Conservation (phyloP, 2,329 filamentous ascomycete genomes). For the Zopfia rhizophila region DNA sequence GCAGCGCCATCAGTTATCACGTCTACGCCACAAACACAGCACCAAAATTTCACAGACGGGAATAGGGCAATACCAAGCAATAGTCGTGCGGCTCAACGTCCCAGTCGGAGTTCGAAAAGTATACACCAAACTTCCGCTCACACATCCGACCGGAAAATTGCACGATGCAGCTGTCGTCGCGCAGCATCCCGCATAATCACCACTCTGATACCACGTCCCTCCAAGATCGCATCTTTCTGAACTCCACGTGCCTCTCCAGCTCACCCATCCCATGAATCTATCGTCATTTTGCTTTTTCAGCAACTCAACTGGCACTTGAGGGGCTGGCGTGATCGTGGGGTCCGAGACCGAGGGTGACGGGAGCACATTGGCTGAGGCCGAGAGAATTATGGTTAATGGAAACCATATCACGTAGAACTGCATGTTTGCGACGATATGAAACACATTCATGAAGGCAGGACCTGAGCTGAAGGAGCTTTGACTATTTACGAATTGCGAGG, state of each 20-base stretch:
- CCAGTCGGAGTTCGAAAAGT: constrained; percentile 17
- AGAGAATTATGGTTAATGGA: too few species aligned
- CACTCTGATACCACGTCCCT: constrained; percentile 32
- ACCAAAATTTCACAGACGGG: too few species aligned
- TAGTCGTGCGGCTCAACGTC: constrained; percentile 9
- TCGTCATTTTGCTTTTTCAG: constrained; percentile 36
- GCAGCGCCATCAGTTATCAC: too few species aligned
- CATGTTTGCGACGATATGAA: too few species aligned
- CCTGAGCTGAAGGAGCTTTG: too few species aligned
- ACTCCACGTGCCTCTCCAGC: constrained; percentile 22
- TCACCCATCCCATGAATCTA: constrained; percentile 38
- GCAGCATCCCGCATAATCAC: constrained; percentile 34
- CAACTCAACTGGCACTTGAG: constrained; percentile 30
- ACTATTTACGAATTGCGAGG: too few species aligned
- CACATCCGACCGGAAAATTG: constrained; percentile 32
- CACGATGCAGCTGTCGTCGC: constrained; percentile 31
- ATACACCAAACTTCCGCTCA: constrained; percentile 35
- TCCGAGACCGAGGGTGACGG: constrained; percentile 26
- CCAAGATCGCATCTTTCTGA: constrained; percentile 28
- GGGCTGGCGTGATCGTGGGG: constrained; percentile 38
- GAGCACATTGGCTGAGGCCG: too few species aligned
- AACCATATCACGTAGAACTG: too few species aligned
- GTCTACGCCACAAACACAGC: too few species aligned
- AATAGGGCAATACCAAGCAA: constrained; percentile 29
- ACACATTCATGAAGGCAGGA: too few species aligned